Base-by-base conservation (phyloP, 495 filamentous ascomycete species). In the Tricharina praecox region DNA sequence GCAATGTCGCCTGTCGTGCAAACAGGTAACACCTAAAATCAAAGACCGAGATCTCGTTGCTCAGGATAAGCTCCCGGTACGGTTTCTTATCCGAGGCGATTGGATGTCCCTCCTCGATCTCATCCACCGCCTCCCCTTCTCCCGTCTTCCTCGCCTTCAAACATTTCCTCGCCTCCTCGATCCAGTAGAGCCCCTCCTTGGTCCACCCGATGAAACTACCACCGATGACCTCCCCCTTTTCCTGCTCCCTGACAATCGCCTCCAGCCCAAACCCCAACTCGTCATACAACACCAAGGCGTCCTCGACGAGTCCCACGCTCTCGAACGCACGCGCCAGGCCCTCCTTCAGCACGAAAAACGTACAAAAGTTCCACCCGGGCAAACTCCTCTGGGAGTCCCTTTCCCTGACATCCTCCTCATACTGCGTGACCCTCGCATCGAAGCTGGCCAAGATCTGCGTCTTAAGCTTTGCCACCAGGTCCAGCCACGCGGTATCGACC, bases 341-440 rank as follows among this genome's bases (percentile, higher is more conserved):
- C 60, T 97, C 90, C 56, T 97, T 97, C 13, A 96, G 69, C 18
- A 97, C 82, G 59, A 97, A 97, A 60, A 95, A 97, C 0, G 92
- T 96, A 62, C 88, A 95, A 59, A 96, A 97, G 59, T 97, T 97
- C 90, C 92, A 97, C 0, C 90, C 90, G 2, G 92, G 90, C 19
- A 97, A 65, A 34, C 70, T 74, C 34, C 88, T 76, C 66, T 95
- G 87, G 3, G 80, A 74, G 54, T 96, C 90, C 56, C 82, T 85
- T 59, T 94, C 92, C 54, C 79, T 78, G 55, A 97, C 92, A 62
- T 97, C 92, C 56, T 95, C 88, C 58, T 97, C 90, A 62, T 96
- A 96, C 56, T 95, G 88, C 33, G 71, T 75, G 3, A 97, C 92
- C 8, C 90, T 79, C 36, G 79, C 69, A 67, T 94, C 86, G 58